These are phyloP conservation scores for Blastocystis sp. DNA, from an alignment of 352 stramenopile genomes.

Conservation along the genomic window DNA sequence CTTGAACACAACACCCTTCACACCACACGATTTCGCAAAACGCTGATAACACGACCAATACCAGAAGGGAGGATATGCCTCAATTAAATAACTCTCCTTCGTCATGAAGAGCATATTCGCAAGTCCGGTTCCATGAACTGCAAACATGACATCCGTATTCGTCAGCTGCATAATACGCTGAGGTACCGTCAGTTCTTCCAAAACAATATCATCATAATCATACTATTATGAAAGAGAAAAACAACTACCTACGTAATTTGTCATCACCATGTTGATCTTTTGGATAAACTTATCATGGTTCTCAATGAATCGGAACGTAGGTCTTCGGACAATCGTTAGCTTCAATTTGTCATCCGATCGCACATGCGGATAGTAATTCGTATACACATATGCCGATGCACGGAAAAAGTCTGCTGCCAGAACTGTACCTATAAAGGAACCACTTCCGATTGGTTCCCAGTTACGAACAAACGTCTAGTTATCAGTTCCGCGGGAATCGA, in stretches of 20 bases:
- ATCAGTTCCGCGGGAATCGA: not conserved
- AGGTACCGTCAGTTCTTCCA: not conserved
- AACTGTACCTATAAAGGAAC: not conserved
- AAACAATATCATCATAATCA: not conserved
- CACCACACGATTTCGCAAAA: not conserved
- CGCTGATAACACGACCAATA: slow-evolving; percentile 45
- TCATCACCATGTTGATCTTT: not conserved
- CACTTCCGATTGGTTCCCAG: slow-evolving; percentile 11
- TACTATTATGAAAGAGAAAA: not conserved
- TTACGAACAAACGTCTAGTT: not conserved
- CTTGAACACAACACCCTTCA: slow-evolving; percentile 3
- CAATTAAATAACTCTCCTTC: slow-evolving; percentile 30
- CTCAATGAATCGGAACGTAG: not conserved
- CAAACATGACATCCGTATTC: slow-evolving; percentile 4
- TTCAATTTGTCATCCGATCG: not conserved
- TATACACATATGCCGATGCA: not conserved
- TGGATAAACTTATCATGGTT: slow-evolving; percentile 20
- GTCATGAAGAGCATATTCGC: slow-evolving; percentile 38
- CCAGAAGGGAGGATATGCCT: slow-evolving; percentile 13
- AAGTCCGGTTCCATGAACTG: slow-evolving; percentile 11
- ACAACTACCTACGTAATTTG: not conserved
- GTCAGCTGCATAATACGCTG: slow-evolving; percentile 18
- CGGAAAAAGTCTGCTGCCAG: not conserved
- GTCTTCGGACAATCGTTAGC: slow-evolving; percentile 1
- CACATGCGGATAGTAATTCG: not conserved